Evolutionary conservation across 768 basidiomycete species (phyloP), one percentile per base, ranked within the genome.

Genomic region (Royoungia palumana): DNA sequence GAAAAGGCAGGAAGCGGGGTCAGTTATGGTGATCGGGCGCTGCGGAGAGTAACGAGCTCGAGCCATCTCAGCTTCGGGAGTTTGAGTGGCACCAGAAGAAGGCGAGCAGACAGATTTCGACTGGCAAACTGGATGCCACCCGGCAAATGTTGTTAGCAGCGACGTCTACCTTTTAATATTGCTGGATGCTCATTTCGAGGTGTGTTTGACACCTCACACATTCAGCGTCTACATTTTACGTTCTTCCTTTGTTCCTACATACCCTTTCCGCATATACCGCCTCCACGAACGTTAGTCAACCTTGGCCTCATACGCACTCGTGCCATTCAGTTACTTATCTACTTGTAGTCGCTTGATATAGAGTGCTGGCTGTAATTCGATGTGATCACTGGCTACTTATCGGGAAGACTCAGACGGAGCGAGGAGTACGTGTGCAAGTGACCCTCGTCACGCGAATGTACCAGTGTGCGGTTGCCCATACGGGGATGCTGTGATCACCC

Each of bases 1-100:
- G 94, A 97, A 71, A 88, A 89, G 63, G 82, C 90, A 14, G 95
- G 93, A 1, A 94, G 90, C 53, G 96, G 96, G 19, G 93, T 99
- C 38, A 92, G 89, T 61, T 99, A 96, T 63, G 96, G 96, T 9
- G 96, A 97, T 67, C 79, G 96, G 50, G 89, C 93, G 20, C 75
- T 98, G 27, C 79, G 93, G 48, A 78, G 95, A 60, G 91, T 97
- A 27, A 93, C 87, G 53, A 91, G 89, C 65, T 88, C 87, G n/a
- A 91, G 89, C 60, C 82, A 89, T 47, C 72, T 94, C 59, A 91
- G 89, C 64, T 89, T 91, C 65, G 89, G 88, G 14, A 89, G 87
- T 62, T 70, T 89, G 43, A 88, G 85, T 61, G 81, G 78, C n/a
- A 70, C 77, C 38, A 81, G 85, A 41, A 76, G 75, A 62, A 80